Conservation (phyloP, 257 asterid species). For the Capsicum baccatum region DNA sequence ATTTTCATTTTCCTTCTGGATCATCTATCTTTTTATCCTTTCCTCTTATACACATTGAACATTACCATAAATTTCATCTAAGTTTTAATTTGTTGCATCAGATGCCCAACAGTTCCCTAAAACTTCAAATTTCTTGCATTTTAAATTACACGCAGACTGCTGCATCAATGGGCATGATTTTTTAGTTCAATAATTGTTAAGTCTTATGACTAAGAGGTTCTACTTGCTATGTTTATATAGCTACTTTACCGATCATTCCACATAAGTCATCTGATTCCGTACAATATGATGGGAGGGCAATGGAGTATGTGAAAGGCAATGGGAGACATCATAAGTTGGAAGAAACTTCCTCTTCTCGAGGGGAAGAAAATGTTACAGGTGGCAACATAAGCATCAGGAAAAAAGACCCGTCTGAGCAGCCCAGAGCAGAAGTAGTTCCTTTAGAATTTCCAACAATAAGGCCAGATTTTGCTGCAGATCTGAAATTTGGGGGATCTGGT, state of each 20-base stretch:
- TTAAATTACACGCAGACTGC: not conserved
- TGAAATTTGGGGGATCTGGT: conserved; percentile 90
- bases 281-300: conserved; percentile 60
- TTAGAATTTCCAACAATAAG: conserved; percentile 78
- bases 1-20: too few relatives aligned
- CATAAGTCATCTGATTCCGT: conserved; percentile 59
- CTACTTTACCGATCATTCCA: conserved; percentile 42
- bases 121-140: conserved; percentile 14
- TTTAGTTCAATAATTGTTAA: conserved; percentile 8
- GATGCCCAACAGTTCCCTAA: not conserved
- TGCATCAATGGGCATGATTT: not conserved
- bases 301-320: conserved; percentile 54
- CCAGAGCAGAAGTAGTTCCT: conserved; percentile 59
- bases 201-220: conserved; percentile 25
- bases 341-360: conserved; percentile 63
- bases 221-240: conserved; percentile 34
- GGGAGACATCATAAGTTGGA: conserved; percentile 62
- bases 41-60: too few relatives aligned
- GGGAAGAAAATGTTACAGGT: conserved; percentile 55
- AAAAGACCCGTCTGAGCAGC: conserved; percentile 55
- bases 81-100: not conserved
- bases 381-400: conserved; percentile 45
- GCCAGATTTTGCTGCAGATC: conserved; percentile 84
- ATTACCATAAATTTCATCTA: not conserved
- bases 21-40: too few relatives aligned